Base-by-base conservation (phyloP, 148 eudicot species). In the Euryodendron excelsum region DNA sequence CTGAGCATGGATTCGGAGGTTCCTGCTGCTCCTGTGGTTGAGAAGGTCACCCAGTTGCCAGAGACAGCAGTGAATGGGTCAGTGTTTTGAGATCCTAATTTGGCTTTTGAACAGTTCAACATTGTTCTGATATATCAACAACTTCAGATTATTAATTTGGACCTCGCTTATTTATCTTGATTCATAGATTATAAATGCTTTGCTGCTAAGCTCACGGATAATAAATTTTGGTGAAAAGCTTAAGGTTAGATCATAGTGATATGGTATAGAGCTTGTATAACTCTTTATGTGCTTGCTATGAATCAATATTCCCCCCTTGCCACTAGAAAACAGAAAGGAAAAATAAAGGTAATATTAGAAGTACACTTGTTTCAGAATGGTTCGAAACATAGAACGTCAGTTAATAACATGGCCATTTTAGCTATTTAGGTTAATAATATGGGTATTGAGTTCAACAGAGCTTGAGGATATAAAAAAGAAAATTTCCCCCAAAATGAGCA, bases 1-100 rank as follows among this genome's bases (percentile, higher is more conserved):
- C 27, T 75, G 74, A 79, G 58, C 23, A 89, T 87, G 90, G 92
- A 55, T 58, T 47, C 83, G 13, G 88, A 86, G 30, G 69, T 55
- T 69, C 36, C 80, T 64, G 86, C 82, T 77, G 78, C 64, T 67
- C 79, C 80, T 9, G 27, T 78, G 25, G 60, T 76, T 60, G 74
- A 81, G 62, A 80, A 88, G 20, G 89, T 68, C 34, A 75, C 44
- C 69, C 81, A 64, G 65, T 69, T 62, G 17, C 18, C 64, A 7
- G 86, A 82, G 72, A 82, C 79, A 81, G 81, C 53, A 25, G 76
- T 62, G 0, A 74, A 82, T 31, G 83, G 73, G 93, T 86, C 56
- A 78, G 89, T 86, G n/a, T 21, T 78, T 63, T 27, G 72, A 53
- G 48, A 60, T 60, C 58, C 27, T 41, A 47, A 36, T 31, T 62